These are phyloP conservation scores for Penicillium freii DNA, from an alignment of 2,329 filamentous ascomycete species.

Conservation along the genomic window DNA sequence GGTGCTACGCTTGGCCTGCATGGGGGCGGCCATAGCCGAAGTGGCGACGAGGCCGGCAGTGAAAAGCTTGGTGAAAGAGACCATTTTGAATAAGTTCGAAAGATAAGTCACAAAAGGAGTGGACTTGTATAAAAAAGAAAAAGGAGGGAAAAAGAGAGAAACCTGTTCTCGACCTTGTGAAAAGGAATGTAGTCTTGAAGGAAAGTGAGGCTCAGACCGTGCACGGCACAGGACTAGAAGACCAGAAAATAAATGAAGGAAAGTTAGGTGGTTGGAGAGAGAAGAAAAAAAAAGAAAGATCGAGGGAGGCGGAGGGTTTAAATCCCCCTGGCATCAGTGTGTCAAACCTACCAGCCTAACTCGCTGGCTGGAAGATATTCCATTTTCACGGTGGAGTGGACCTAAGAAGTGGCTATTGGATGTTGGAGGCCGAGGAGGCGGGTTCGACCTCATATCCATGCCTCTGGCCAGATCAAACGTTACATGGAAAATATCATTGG, in stretches of 20 bases:
- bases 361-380: slow-evolving; percentile 4
- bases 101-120: slow-evolving; percentile 6
- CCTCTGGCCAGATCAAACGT: background rate
- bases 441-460: slow-evolving; percentile 4
- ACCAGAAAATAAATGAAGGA: slow-evolving; percentile 16
- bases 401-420: background rate
- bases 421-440: background rate
- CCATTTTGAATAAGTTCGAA: slow-evolving; percentile 31
- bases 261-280: slow-evolving; percentile 6
- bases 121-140: slow-evolving; percentile 8
- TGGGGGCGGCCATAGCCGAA: slow-evolving; percentile 34
- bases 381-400: slow-evolving; percentile 5
- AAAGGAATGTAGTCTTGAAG: slow-evolving; percentile 21
- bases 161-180: slow-evolving; percentile 21
- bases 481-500: background rate
- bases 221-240: slow-evolving; percentile 33
- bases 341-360: slow-evolving; percentile 9
- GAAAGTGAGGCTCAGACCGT: slow-evolving; percentile 31
- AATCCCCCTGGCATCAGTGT: slow-evolving; percentile 5
- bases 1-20: slow-evolving; percentile 23
- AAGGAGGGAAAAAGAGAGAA: slow-evolving; percentile 24
- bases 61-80: slow-evolving; percentile 38
- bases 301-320: slow-evolving; percentile 8
- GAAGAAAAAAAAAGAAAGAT: slow-evolving; percentile 6
- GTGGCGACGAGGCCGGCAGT: slow-evolving; percentile 36